Conservation (phyloP, 495 filamentous ascomycete species). For the Penicillium bialowiezense region DNA sequence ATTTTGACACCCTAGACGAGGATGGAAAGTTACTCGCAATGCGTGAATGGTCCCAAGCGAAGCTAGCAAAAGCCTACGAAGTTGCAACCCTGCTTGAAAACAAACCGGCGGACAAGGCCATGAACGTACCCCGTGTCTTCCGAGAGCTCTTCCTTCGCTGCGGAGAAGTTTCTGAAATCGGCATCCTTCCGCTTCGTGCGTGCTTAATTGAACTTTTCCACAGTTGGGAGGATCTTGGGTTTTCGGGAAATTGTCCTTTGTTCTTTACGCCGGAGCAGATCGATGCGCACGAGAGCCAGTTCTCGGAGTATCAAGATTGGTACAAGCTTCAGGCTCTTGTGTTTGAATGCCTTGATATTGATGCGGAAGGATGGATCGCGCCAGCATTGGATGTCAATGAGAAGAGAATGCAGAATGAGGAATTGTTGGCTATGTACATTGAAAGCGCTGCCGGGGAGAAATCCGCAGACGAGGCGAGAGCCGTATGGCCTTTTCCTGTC, state of each 20-base stretch:
- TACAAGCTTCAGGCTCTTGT: constrained; percentile 29
- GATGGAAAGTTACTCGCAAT: constrained; percentile 21
- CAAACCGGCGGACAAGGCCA: constrained; percentile 25
- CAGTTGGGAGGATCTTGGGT: constrained; percentile 28
- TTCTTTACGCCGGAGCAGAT: constrained; percentile 28
- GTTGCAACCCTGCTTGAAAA: constrained; percentile 27
- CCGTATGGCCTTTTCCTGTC: constrained; percentile 32
- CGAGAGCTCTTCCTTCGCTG: constrained; percentile 34
- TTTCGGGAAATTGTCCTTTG: constrained; percentile 27
- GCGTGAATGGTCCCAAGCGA: constrained; percentile 22
- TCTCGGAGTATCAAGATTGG: constrained; percentile 29
- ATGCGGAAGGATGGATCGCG: constrained; percentile 37
- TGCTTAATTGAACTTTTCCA: constrained; percentile 34
- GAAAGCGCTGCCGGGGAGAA: constrained; percentile 23
- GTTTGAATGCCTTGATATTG: constrained; percentile 33
- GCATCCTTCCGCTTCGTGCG: constrained; percentile 31
- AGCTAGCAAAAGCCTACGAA: constrained; percentile 35
- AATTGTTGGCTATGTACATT: constrained; percentile 27
- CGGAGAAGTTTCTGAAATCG: constrained; percentile 29
- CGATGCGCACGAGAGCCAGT: constrained; percentile 22
- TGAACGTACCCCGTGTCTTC: constrained; percentile 28
- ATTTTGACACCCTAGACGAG: constrained; percentile 29
- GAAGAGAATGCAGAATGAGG: constrained; percentile 26
- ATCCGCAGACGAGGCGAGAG: constrained; percentile 24
- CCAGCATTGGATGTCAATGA: constrained; percentile 30